Evolutionary conservation across 225 moss, liverwort and hornwort species (phyloP), one percentile per base, ranked within the genome.

Genomic region (Physcomitrellopsis africana): DNA sequence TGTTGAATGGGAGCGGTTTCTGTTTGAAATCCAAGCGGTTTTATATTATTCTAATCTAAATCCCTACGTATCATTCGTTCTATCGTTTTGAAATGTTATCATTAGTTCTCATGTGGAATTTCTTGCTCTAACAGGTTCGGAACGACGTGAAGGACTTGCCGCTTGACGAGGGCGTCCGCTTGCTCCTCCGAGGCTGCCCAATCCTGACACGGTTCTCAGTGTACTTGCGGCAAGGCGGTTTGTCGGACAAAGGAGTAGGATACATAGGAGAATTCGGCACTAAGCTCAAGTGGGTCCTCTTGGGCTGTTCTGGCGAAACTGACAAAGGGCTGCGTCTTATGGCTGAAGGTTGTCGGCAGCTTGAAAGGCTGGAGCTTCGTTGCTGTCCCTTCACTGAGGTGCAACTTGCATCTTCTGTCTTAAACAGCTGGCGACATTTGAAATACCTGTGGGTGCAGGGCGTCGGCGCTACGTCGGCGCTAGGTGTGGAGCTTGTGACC

Each of bases 381-480:
- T 91, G 86, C 23, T 96, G 96, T 54, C 94, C 94, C 8, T 79
- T 96, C 8, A 81, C 86, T 0, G 87, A 86, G 51, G 61, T 1
- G 10, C 73, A 87, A 7, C 80, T 93, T n/a, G 83, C 90, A 2
- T 24, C 1, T 41, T 72, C 78, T 6, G 51, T 84, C 22, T 37
- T 81, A 0, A 14, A 66, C 27, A 79, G 51, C 24, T 77, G 77
- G 67, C 60, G 26, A 19, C 79, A 67, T 46, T 74, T 96, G n/a
- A 96, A 90, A 81, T 93, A 81, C 66, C 26, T 93, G 3, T 95
- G 95, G 95, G 81, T 92, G 18, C 81, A 96, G 81, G 93, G 91
- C 3, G 56, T 54, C 19, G 81, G 91, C 58, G 88, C 79, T 0
- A 87, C 90, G 4, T 24, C 68, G 9, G 49, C 4, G 12, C 87